Evolutionary conservation across 106 monocot genomes (phyloP).

Genomic region (Ottelia alismoides): DNA sequence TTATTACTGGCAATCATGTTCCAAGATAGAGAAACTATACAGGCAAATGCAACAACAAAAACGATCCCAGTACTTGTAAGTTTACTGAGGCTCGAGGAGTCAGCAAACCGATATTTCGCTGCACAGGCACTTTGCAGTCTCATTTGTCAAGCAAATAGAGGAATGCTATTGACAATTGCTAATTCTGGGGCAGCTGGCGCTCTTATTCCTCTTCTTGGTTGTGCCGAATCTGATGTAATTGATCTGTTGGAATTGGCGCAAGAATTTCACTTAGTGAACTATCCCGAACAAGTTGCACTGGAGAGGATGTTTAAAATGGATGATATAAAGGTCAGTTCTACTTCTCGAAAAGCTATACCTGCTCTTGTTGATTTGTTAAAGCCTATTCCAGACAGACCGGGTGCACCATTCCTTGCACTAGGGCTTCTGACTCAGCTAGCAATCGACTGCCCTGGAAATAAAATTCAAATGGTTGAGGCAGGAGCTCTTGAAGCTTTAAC

Average conservation of each 20-base stretch:
- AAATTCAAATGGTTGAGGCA: constrained; percentile 84
- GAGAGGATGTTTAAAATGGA: constrained; percentile 83
- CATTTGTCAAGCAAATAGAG: constrained; percentile 79
- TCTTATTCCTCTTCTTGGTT: constrained; percentile 85
- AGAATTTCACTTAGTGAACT: constrained; percentile 48
- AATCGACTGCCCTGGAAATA: constrained; percentile 57
- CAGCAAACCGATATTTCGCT: constrained; percentile 79
- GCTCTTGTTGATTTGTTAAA: constrained; percentile 85
- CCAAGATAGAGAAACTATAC: constrained; percentile 68
- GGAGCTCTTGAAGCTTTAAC: constrained; percentile 80
- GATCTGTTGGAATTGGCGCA: constrained; percentile 70
- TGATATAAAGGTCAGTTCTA: constrained; percentile 63
- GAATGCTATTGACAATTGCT: constrained; percentile 77
- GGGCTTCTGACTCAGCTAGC: constrained; percentile 72
- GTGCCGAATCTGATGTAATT: constrained; percentile 69
- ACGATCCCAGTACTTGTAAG: constrained; percentile 67
- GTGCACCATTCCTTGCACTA: constrained; percentile 83
- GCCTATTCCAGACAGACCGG: constrained; percentile 91
- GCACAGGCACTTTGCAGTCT: constrained; percentile 87
- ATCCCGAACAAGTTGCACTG: constrained; percentile 72
- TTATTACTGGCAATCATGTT: constrained; percentile 72
- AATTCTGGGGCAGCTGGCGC: constrained; percentile 79
- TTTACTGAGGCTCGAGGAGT: constrained; percentile 78
- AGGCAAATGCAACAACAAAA: constrained; percentile 48
- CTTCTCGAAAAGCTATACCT: constrained; percentile 85